Conservation (phyloP, 768 basidiomycete species). For the Podaxis mareebaensis region DNA sequence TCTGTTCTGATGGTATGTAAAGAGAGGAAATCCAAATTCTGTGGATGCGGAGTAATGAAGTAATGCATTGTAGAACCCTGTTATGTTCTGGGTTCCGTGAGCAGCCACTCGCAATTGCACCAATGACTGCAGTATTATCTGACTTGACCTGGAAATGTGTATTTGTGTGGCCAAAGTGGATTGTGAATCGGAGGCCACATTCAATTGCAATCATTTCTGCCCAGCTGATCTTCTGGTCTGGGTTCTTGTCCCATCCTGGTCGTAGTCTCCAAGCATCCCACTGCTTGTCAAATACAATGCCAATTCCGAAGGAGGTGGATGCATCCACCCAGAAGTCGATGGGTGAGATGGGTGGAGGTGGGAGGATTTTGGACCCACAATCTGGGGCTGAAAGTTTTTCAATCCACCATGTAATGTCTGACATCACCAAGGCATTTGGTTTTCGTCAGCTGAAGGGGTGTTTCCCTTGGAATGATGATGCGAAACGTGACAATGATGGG, state of each 20-base stretch:
- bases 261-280: constrained; percentile 32
- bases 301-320: constrained; percentile 41
- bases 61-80: constrained; percentile 15
- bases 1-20: constrained; percentile 12
- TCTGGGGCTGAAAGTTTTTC: neutral
- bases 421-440: constrained; percentile 20
- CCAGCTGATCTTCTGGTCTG: constrained; percentile 26
- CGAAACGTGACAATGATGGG: constrained; percentile 30
- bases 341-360: no score
- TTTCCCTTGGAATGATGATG: constrained; percentile 22
- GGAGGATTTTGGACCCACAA: constrained; percentile 17
- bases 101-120: constrained; percentile 23
- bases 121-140: constrained; percentile 37
- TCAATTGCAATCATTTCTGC: constrained; percentile 18
- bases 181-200: constrained; percentile 18
- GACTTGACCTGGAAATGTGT: constrained; percentile 29
- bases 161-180: constrained; percentile 14
- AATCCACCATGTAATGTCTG: constrained; percentile 36
- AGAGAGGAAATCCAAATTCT: constrained; percentile 10
- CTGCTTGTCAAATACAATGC: constrained; percentile 25
- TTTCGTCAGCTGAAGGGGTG: constrained; percentile 19
- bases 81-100: constrained; percentile 22
- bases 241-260: constrained; percentile 17
- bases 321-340: constrained; percentile 25
- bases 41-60: constrained; percentile 5